Evolutionary conservation across 305 asterid species (phyloP), one percentile per base, ranked within the genome.

Genomic region (Withania somnifera): DNA sequence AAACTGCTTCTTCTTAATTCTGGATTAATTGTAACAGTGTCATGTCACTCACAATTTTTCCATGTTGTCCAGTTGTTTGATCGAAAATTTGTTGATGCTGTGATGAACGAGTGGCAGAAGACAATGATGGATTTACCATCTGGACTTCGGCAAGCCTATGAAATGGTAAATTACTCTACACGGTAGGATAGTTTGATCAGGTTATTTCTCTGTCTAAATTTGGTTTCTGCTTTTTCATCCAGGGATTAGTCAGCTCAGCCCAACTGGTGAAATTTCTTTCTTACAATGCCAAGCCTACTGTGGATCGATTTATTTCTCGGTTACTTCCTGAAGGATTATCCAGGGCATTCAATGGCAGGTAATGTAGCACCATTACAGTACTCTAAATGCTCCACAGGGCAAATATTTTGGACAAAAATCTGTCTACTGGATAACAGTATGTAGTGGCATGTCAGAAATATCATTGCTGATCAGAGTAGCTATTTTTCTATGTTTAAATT

Each of bases 191-290:
- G 80, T 81, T 84, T 71, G 78, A 42, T 28, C 52, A 60, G 77
- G 75, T 20, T 79, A 76, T 81, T 82, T 77, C 66, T 85, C 0
- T 91, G 79, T 17, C 67, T 63, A n/a, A 66, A 42, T 81, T n/a
- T 47, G 47, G 36, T 4, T 17, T 73, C 47, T 85, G 66, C 80
- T 73, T 57, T 81, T 84, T 79, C 67, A 84, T 88, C 78, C 86
- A 97, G 99, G 99, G 99, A 85, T 87, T 94, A 91, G 91, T 97
- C 80, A 97, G 99, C 86, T 94, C 99, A 63, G 97, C 98, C 85
- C 99, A 97, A 89, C 87, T 97, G 94, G 95, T 90, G 86, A 97
- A 71, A 84, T 97, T 90, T 90, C 86, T 97, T 80, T 94, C 95
- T 36, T 92, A 91, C 61, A 92, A 91, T 87, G 99, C 98, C 76